Base-by-base conservation (phyloP, 1,284 basidiomycete species). In the Paramarasmius palmivorus region DNA sequence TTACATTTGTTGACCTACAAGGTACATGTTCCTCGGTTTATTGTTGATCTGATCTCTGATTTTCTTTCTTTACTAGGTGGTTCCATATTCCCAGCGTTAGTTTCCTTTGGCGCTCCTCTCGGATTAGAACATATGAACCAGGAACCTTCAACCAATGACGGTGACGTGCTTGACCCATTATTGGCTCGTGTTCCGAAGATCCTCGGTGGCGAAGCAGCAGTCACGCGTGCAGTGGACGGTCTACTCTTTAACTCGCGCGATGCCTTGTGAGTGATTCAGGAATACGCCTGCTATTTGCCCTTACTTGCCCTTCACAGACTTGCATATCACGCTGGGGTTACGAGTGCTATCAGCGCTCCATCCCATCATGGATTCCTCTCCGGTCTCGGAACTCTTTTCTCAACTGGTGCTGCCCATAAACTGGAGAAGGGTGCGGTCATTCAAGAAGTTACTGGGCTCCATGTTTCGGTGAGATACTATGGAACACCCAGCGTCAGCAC, bases 211-310 rank as follows among this genome's bases (percentile, higher is more conserved):
- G 68, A 83, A 39, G 76, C 74, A 23, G 67, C 82, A 1, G 70
- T 91, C 22, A 72, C 82, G 5, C 81, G 78, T 37, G 92, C 88
- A 2, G 80, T 78, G 7, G 92, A 95, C 63, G 92, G 91, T 0
- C 76, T 93, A 12, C 73, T 82, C 55, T 93, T 87, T 64, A 83
- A 76, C 1, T 84, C 83, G 36, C 81, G 91, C 17, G 81, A 92
- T 68, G 82, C 86, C 26, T 73, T 91, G 89, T 90, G 65, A 60
- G 88, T 77, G 17, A n/a, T 25, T 3, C 19, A 40, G n/a, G n/a
- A n/a, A n/a, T n/a, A 38, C 17, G 22, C 38, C 25, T 36, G 19
- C 34, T n/a, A 32, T 39, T 38, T 5, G 12, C 42, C 44, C 34
- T 20, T 35, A 20, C 32, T 23, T 35, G 3, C 29, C 35, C 36